Base-by-base conservation (phyloP, 2,329 filamentous ascomycete species). In the Colletotrichum sp. region DNA sequence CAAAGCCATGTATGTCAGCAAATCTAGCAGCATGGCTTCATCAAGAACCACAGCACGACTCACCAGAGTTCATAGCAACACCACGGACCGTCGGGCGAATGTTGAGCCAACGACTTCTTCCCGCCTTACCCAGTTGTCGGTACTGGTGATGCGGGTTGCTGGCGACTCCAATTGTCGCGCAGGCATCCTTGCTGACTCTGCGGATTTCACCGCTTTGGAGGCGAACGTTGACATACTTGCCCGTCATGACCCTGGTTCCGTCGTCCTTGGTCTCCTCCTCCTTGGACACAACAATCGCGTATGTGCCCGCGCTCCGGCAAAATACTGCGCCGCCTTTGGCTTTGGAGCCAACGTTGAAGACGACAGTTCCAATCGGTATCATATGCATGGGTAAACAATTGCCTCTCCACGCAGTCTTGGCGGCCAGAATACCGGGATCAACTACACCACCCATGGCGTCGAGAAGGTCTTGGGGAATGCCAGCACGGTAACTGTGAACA, bases 51-150 rank as follows among this genome's bases (percentile, higher is more conserved):
- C 15, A 28, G 6, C 24, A n/a, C 49, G 28, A 85, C 90, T 83
- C 87, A 95, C 94, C 92, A 85, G 96, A 96, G 89, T 99, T 99
- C 98, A 99, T 99, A 78, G 98, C 97, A 81, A 99, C 88, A 94
- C 97, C 98, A 89, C 98, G 93, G 60, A 99, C 97, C 1, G 97
- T 98, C 18, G 97, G 97, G 80, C 97, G 91, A 82, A 98, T 98
- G 83, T 97, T 97, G 79, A 99, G 87, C 96, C 96, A 98, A 82
- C 97, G 92, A 80, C 94, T 96, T 81, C 98, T 92, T 83, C 97
- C 97, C 80, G 97, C 97, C 88, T 99, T 99, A 81, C 98, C 98
- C 73, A 99, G 90, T 82, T 97, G 95, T 79, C 92, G 90, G 85
- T 98, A 98, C 79, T 98, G 95, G 85, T 96, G 94, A 84, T 98